Conservation (phyloP, 495 filamentous ascomycete species). For the Penicillium cosmopolitanum region DNA sequence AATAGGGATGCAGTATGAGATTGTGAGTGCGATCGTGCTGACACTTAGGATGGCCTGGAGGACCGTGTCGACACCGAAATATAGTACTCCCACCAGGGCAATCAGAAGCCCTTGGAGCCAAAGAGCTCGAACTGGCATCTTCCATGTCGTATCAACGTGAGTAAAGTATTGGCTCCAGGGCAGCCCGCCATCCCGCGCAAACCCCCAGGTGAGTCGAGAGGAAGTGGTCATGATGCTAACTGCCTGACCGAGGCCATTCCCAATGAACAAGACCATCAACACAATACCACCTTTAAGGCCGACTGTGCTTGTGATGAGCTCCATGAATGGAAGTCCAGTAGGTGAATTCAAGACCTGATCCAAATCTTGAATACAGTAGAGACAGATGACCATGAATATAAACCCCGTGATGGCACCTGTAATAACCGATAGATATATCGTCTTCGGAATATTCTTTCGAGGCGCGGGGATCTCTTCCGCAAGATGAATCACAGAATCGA, state of each 20-base stretch:
- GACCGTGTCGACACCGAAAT: slow-evolving; percentile 48
- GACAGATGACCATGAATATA: slow-evolving; percentile 70
- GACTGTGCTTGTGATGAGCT: slow-evolving; percentile 41
- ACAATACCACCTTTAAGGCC: slow-evolving; percentile 37
- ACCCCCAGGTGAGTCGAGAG: slow-evolving; percentile 55
- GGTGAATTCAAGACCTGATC: slow-evolving; percentile 53
- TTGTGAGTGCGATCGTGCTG: slow-evolving; percentile 49
- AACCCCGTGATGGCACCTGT: slow-evolving; percentile 61
- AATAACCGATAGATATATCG: slow-evolving; percentile 41
- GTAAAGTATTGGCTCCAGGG: slow-evolving; percentile 43
- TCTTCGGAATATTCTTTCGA: slow-evolving; percentile 41
- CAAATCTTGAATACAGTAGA: slow-evolving; percentile 70
- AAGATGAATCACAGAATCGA: slow-evolving; percentile 64
- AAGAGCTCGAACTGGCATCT: slow-evolving; percentile 42
- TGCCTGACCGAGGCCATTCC: slow-evolving; percentile 46
- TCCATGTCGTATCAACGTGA: slow-evolving; percentile 39
- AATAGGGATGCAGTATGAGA: slow-evolving; percentile 52
- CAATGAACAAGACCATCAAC: slow-evolving; percentile 46
- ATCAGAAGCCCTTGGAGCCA: slow-evolving; percentile 48
- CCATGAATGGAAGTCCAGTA: slow-evolving; percentile 48
- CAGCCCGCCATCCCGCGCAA: slow-evolving; percentile 58
- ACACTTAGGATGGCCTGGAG: slow-evolving; percentile 50
- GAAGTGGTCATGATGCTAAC: slow-evolving; percentile 51
- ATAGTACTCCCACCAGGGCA: slow-evolving; percentile 44
- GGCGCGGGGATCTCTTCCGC: slow-evolving; percentile 52